phyloP scores from a whole-genome alignment of 441 rosid genomes.

The Pelargonium citronellum region DNA sequence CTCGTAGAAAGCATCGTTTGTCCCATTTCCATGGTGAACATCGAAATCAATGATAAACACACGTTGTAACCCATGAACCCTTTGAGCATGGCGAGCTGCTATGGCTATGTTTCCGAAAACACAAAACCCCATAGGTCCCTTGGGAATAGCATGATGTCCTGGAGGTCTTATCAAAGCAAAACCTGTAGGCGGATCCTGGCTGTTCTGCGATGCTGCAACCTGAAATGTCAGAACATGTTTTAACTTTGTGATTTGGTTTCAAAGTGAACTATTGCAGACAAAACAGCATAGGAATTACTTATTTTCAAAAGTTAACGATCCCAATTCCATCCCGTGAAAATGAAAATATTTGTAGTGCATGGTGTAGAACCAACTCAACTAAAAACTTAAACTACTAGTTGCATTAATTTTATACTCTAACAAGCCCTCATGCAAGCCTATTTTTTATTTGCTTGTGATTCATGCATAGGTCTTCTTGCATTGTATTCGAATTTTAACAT shows the following conservation, averaged over 20 bases:
- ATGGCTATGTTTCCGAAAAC: constrained; percentile 88
- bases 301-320: neutral
- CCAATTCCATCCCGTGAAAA: constrained; percentile 15
- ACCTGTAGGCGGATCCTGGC: constrained; percentile 59
- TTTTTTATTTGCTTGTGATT: too few species aligned
- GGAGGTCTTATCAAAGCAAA: constrained; percentile 95
- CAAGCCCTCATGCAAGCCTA: too few species aligned
- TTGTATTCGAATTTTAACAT: too few species aligned
- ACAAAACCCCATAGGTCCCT: constrained; percentile 97
- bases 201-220: constrained; percentile 62
- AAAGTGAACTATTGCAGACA: neutral
- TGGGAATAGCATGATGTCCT: constrained; percentile 90
- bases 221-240: constrained; percentile 24
- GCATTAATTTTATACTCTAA: too few species aligned
- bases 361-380: neutral
- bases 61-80: constrained; percentile 60
- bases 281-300: neutral
- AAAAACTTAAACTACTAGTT: too few species aligned
- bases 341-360: constrained; percentile 8
- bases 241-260: neutral
- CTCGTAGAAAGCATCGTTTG: constrained; percentile 77
- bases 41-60: constrained; percentile 87
- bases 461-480: too few species aligned
- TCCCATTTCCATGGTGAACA: constrained; percentile 98
- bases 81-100: constrained; percentile 91